Evolutionary conservation across 331 rosid species (phyloP), one percentile per base, ranked within the genome.

Genomic region (Quercus lobata): DNA sequence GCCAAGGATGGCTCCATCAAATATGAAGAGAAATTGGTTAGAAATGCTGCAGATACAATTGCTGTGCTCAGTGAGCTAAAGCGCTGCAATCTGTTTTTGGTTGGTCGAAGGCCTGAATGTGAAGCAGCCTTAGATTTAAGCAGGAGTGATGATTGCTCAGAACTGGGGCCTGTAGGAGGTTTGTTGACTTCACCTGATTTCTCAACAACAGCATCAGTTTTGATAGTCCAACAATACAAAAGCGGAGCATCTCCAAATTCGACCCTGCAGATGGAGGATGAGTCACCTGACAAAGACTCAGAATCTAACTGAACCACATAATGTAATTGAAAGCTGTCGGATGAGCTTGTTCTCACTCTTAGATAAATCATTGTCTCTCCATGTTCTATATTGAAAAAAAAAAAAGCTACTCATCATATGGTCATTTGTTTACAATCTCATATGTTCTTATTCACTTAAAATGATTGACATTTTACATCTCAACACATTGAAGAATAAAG

Each of bases 141-240:
- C 49, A 85, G 71, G 69, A 55, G 82, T 76, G 82, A 83, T 2
- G 96, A 90, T 71, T 90, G 79, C 75, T 80, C 86, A 0, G 98
- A 94, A 73, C 83, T 94, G 24, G 98, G 98, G 25, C 94, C 98
- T 5, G 80, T 92, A 3, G 96, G 94, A 18, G 84, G 85, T 75
- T 86, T 94, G 76, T 83, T 94, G 87, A 87, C 82, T 73, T 89
- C 91, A 3, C 89, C 87, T 3, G 90, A 88, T 60, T 84, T 56
- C 71, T 65, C 86, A 3, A 82, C 87, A 17, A 7, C 84, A 49
- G 94, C 97, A n/a, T 90, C 98, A 2, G 93, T 92, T 49, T 79
- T 92, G 85, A 94, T 94, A 63, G 76, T 94, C 80, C 98, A 91
- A 74, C 90, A 86, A 63, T 87, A 83, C 74, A 76, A 69, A 63